phyloP scores from a whole-genome alignment of 2,329 filamentous ascomycete species.

The Hypoxylon sp. region DNA sequence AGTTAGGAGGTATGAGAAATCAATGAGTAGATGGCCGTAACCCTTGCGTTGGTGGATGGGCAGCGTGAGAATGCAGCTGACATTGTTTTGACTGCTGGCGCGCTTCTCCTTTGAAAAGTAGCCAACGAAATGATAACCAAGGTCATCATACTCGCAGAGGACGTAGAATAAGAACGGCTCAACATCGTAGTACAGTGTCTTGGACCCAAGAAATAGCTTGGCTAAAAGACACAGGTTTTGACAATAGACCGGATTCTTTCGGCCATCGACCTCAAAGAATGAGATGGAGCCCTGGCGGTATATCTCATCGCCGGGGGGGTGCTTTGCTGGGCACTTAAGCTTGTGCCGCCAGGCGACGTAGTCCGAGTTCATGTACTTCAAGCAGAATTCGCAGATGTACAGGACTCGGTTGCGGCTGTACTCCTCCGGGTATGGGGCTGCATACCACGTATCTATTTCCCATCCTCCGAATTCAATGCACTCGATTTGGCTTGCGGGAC shows the following conservation, averaged over 20 bases:
- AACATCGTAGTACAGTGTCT: slow-evolving; percentile 97
- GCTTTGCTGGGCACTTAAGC: slow-evolving; percentile 94
- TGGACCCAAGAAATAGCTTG: slow-evolving; percentile 97
- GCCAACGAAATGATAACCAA: slow-evolving; percentile 96
- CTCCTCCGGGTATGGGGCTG: slow-evolving; percentile 96
- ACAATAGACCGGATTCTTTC: slow-evolving; percentile 98
- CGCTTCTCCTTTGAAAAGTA: slow-evolving; percentile 99
- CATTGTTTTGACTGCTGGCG: slow-evolving; percentile 93
- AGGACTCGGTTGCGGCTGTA: slow-evolving; percentile 96
- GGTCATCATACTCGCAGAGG: slow-evolving; percentile 91
- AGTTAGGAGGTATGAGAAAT: slow-evolving; percentile 97
- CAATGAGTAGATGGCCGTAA: slow-evolving; percentile 95
- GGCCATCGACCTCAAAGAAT: slow-evolving; percentile 97
- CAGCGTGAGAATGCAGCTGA: slow-evolving; percentile 94
- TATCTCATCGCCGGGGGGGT: slow-evolving; percentile 97
- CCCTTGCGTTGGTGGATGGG: slow-evolving; percentile 98
- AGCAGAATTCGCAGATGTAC: slow-evolving; percentile 99
- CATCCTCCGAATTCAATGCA: slow-evolving; percentile 98
- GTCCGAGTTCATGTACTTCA: slow-evolving; percentile 99
- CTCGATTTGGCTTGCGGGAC: slow-evolving; percentile 94
- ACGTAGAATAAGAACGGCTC: slow-evolving; percentile 98
- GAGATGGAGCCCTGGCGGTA: slow-evolving; percentile 92
- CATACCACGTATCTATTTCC: slow-evolving; percentile 99
- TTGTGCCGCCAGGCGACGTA: slow-evolving; percentile 99
- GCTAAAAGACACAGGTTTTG: slow-evolving; percentile 96